Percentiles rank a stretch among this genome's conserved stretches.
Evolutionary conservation across 169 alveolate species (phyloP).

Genomic region (Theileria annulata): DNA sequence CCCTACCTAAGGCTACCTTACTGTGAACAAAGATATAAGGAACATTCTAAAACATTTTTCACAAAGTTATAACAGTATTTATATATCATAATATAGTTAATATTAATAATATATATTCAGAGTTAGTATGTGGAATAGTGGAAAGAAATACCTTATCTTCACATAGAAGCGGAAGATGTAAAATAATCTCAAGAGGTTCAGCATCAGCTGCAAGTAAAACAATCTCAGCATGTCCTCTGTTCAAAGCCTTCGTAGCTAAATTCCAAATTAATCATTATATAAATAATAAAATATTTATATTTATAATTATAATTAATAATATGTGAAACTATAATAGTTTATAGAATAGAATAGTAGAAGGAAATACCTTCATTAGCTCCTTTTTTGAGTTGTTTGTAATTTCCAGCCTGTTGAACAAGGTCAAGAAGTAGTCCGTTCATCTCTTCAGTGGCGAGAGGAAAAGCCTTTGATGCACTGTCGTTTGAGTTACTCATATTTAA

Average conservation of each 20-base stretch:
- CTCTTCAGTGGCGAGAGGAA: conserved; percentile 88
- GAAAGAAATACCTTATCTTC: conserved; percentile 92
- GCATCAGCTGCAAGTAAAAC: conserved; percentile 99
- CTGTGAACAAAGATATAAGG: conserved; percentile 97
- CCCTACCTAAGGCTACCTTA: conserved; percentile 96
- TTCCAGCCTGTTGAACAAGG: conserved; percentile 90
- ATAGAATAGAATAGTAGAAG: neutral
- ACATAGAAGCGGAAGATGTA: conserved; percentile 96
- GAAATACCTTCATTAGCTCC: conserved; percentile 90
- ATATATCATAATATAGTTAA: neutral
- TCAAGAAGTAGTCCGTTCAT: conserved; percentile 84
- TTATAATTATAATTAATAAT: neutral
- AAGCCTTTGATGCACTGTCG: conserved; percentile 81
- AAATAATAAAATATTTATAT: conserved; percentile 5
- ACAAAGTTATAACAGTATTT: neutral
- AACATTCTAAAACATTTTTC: conserved; percentile 83
- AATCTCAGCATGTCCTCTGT: conserved; percentile 97
- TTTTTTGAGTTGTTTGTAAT: conserved; percentile 91
- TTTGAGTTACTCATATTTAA: conserved; percentile 23
- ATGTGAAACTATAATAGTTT: neutral
- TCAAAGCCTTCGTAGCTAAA: conserved; percentile 95
- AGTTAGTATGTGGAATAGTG: neutral
- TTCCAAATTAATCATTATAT: conserved; percentile 40
- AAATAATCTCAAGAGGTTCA: conserved; percentile 98
- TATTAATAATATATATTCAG: neutral